phyloP scores from a whole-genome alignment of 2,329 filamentous ascomycete species.

The Sporothrix brasiliensis region DNA sequence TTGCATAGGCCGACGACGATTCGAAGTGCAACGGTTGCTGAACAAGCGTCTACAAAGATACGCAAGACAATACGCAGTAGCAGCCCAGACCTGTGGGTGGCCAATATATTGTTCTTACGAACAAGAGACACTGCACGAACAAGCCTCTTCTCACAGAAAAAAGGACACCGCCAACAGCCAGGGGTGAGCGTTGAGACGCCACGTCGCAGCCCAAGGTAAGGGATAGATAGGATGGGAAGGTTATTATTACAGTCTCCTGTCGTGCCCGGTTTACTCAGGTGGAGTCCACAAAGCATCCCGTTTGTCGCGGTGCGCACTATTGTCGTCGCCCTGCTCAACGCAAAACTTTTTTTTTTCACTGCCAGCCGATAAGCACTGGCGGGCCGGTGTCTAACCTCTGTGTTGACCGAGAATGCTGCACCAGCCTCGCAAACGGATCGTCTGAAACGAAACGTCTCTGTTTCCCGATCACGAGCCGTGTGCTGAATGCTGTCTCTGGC shows the following conservation, averaged over 20 bases:
- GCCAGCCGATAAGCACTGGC: constrained; percentile 11
- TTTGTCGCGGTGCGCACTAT: background rate
- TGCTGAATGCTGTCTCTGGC: constrained; percentile 5
- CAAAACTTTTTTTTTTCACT: background rate
- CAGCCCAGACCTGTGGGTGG: background rate
- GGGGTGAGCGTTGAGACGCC: constrained; percentile 3
- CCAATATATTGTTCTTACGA: too few species aligned
- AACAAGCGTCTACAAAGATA: background rate
- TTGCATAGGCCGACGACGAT: background rate
- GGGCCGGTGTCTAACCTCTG: background rate
- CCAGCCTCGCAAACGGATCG: constrained; percentile 4
- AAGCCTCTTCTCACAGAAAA: background rate
- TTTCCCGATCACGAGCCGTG: constrained; percentile 17
- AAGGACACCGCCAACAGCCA: background rate
- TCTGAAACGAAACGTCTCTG: constrained; percentile 21
- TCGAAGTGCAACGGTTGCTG: constrained; percentile 4
- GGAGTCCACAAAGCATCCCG: too few species aligned
- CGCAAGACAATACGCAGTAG: too few species aligned
- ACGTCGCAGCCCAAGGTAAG: constrained; percentile 1
- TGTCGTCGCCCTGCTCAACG: too few species aligned
- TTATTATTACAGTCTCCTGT: background rate
- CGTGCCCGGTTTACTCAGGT: background rate
- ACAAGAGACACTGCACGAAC: background rate
- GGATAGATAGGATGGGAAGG: background rate
- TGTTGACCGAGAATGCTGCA: background rate